Evolutionary conservation across 1,284 basidiomycete species (phyloP).

Genomic region (Blastosporella zonata): DNA sequence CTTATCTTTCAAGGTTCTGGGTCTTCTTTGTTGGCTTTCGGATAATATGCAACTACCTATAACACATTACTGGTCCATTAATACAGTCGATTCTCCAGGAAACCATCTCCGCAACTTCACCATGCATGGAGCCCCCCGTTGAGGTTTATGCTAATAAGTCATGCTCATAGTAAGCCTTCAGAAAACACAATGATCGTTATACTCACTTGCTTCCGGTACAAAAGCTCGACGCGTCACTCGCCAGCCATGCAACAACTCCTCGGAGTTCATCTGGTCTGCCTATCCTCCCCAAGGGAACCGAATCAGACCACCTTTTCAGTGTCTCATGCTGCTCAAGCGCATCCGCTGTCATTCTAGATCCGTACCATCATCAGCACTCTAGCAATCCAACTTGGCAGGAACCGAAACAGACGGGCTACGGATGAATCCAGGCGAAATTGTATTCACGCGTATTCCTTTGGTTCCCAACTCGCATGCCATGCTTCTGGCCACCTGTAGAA

Average conservation of each 20-base stretch:
- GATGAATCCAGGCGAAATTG: conserved; percentile 71
- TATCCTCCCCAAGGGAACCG: conserved; percentile 75
- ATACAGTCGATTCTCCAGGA: too few relatives aligned
- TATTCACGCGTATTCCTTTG: conserved; percentile 69
- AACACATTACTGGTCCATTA: too few relatives aligned
- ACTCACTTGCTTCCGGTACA: conserved; percentile 77
- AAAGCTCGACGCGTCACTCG: conserved; percentile 72
- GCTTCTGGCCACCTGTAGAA: conserved; percentile 80
- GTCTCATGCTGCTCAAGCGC: conserved; percentile 67
- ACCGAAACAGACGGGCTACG: conserved; percentile 55
- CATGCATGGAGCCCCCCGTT: conserved; percentile 8
- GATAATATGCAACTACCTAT: too few relatives aligned
- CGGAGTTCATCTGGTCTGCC: conserved; percentile 76
- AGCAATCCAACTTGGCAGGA: not conserved
- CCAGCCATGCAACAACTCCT: conserved; percentile 76
- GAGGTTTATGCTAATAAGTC: conserved; percentile 5
- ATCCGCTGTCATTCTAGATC: conserved; percentile 81
- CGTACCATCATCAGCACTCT: conserved; percentile 27
- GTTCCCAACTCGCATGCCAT: conserved; percentile 80
- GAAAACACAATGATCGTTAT: not conserved
- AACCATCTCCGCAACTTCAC: too few relatives aligned
- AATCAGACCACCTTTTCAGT: conserved; percentile 64
- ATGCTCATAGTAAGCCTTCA: not conserved
- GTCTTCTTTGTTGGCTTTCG: too few relatives aligned
- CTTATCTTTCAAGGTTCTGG: too few relatives aligned